phyloP scores from a whole-genome alignment of 257 asterid species.

The Solanum arcanum region DNA sequence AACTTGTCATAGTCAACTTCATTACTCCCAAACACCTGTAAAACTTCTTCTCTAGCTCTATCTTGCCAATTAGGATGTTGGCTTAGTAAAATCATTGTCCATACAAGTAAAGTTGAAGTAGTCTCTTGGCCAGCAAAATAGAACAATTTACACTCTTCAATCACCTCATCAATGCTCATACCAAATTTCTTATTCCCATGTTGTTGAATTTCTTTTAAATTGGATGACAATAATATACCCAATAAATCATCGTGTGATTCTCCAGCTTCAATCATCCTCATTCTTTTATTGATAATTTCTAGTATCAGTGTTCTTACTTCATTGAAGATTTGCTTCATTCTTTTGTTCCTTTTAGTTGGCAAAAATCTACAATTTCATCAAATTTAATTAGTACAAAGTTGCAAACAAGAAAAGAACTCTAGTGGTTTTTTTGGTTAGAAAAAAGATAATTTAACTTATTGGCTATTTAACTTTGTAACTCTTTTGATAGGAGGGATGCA shows the following conservation, averaged over 20 bases:
- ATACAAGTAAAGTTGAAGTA: constrained; percentile 2
- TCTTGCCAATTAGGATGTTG: constrained; percentile 13
- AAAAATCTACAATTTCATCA: neutral
- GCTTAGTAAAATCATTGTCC: constrained; percentile 14
- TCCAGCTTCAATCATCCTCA: neutral
- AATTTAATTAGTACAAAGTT: neutral
- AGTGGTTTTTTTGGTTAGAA: neutral
- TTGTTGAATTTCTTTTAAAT: constrained; percentile 7
- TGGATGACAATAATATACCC: constrained; percentile 12
- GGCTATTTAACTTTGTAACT: neutral
- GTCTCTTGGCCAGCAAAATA: constrained; percentile 21
- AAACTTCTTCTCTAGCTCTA: constrained; percentile 15
- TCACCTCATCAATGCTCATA: constrained; percentile 13
- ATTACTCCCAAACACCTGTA: neutral
- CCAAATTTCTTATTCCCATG: constrained; percentile 2
- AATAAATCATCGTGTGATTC: constrained; percentile 10
- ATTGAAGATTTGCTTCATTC: constrained; percentile 4
- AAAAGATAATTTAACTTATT: neutral
- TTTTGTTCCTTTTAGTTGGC: constrained; percentile 7
- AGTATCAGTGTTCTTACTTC: neutral
- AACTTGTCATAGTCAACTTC: constrained; percentile 7
- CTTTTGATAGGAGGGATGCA: neutral
- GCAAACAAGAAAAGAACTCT: neutral
- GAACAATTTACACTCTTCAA: constrained; percentile 21
- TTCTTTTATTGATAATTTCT: neutral